Base-by-base conservation (phyloP, 2,329 filamentous ascomycete species). In the Truncatella angustata region DNA sequence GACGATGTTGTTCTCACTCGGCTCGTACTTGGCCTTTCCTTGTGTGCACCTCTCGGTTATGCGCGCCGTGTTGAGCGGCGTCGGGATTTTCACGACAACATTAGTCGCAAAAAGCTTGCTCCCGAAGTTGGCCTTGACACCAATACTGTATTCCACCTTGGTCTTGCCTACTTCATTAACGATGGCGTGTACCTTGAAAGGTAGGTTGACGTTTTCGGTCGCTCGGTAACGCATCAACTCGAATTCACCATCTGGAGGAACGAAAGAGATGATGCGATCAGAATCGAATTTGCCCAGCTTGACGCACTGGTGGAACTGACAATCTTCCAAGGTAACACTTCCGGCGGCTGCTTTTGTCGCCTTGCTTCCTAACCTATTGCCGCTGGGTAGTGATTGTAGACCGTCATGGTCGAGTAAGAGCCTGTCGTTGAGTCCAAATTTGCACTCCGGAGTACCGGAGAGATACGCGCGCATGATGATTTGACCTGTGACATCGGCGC, bases 381-480 rank as follows among this genome's bases (percentile, higher is more conserved):
- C 91, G 52, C 84, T 87, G 20, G 86, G 85, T 5, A 87, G 75
- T 39, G 81, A 81, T 60, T 82, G 70, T 42, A 89, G 73, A 48
- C 84, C 81, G 66, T 90, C 82, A 50, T 84, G 83, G 65, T 97
- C 94, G n/a, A 99, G 81, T 1, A 97, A 82, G 4, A 99, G 79
- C 6, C 94, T 86, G 70, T 99, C 94, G 70, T 99, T 99, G 37
- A 99, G 85, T 5, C 94, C 94, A 63, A 99, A 99, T 71, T 99
- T 99, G 82, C 94, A 99, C 73, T 99, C 94, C 7, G 94, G 94
- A 1, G 92, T 99, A 30, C 95, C 94, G 18, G 90, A 90, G 23
- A 99, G 86, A 67, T 99, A 99, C 55, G 94, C 94, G 63, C 94
- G 91, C 94, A 99, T 99, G 64, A 99, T 84, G 64, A 99, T 99